A percentile compares a stretch with the other conserved stretches of the same genome.
phyloP scores from a whole-genome alignment of 805 yeast species.

The Gaillardinia entomophila region DNA sequence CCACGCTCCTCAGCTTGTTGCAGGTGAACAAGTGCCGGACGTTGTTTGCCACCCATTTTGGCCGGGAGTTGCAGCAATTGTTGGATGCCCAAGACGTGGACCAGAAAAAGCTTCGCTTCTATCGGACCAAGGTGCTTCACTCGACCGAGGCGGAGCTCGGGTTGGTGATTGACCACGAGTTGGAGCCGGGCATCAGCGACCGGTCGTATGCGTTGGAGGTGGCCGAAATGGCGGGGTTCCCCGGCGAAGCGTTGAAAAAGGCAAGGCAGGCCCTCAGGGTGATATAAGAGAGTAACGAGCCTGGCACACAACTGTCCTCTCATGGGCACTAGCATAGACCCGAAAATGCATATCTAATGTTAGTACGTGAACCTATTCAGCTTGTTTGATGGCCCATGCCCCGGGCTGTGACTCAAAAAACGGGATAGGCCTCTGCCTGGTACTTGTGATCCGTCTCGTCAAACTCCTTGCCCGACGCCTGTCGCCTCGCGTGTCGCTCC shows the following conservation, averaged over 20 bases:
- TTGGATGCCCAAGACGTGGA: conserved; percentile 21
- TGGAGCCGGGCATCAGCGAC: conserved; percentile 62
- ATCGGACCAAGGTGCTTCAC: conserved; percentile 26
- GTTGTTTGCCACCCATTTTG: conserved; percentile 87
- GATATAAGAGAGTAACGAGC: too few species aligned
- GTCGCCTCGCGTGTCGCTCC: background rate
- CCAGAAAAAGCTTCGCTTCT: conserved; percentile 20
- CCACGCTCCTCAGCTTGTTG: conserved; percentile 55
- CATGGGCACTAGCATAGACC: too few species aligned
- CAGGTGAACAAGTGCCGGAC: conserved; percentile 58
- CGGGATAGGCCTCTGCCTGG: background rate
- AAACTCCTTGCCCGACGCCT: background rate
- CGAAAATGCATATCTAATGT: too few species aligned
- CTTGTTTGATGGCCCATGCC: too few species aligned
- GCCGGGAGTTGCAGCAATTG: conserved; percentile 34
- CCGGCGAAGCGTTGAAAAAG: conserved; percentile 46
- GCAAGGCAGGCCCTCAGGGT: conserved; percentile 37
- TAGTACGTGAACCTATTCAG: too few species aligned
- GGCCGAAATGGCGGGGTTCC: conserved; percentile 78
- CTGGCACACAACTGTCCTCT: too few species aligned
- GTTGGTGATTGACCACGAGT: conserved; percentile 47
- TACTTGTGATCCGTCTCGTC: background rate
- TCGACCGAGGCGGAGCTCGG: conserved; percentile 10
- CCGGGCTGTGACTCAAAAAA: too few species aligned
- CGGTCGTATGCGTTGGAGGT: conserved; percentile 74